These are phyloP conservation scores for Penicillium sp. DNA, from an alignment of 2,329 filamentous ascomycete species.

Conservation along the genomic window DNA sequence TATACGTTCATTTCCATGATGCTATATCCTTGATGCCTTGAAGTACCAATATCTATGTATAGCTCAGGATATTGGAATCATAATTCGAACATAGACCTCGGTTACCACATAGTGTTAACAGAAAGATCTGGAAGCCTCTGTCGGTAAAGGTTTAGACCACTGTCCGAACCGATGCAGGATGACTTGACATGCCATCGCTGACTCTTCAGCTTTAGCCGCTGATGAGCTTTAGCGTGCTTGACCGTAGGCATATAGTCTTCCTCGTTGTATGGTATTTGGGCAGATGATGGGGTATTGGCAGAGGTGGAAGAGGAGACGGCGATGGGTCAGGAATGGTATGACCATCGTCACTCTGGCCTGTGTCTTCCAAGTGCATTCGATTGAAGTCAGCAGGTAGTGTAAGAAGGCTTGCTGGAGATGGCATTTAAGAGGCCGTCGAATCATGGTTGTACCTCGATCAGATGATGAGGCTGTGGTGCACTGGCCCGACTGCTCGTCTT, in stretches of 20 bases:
- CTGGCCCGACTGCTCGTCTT: no score
- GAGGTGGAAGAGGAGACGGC: conserved; percentile 76
- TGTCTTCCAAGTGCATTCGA: conserved; percentile 14
- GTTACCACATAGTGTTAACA: no score
- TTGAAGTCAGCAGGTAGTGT: conserved; percentile 15
- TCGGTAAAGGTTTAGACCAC: background rate
- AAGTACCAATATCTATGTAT: background rate
- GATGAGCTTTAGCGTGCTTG: conserved; percentile 74
- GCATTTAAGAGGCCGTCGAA: conserved; percentile 31
- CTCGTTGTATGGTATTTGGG: conserved; percentile 61
- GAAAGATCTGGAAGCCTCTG: no score
- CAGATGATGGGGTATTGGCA: conserved; percentile 68
- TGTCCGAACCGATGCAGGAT: conserved; percentile 1
- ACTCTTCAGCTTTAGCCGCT: conserved; percentile 52
- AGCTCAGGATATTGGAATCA: no score
- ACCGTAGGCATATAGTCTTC: conserved; percentile 75
- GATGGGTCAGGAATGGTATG: conserved; percentile 41
- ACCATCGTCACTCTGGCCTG: conserved; percentile 9
- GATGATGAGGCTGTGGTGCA: no score
- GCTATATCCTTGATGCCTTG: background rate
- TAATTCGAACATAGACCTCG: no score
- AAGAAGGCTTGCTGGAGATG: conserved; percentile 25
- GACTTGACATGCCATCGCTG: conserved; percentile 3
- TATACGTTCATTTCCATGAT: background rate
- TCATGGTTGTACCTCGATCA: no score